These are phyloP conservation scores for Neonectria neomacrospora DNA, from an alignment of 2,329 filamentous ascomycete genomes.

Conservation along the genomic window DNA sequence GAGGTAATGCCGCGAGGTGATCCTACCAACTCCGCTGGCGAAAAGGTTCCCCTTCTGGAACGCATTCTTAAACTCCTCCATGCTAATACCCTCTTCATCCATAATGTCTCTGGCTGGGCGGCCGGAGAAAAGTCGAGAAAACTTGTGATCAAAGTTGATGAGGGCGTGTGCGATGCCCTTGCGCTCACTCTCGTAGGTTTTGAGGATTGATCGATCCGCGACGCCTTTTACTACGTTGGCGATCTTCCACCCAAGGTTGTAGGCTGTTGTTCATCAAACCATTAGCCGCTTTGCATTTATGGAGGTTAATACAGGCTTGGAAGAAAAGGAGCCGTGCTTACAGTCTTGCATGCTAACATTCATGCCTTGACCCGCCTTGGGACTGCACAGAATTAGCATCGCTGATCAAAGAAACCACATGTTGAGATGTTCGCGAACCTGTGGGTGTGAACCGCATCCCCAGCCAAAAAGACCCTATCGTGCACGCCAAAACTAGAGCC, in stretches of 20 bases:
- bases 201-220: conserved; percentile 55
- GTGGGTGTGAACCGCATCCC: conserved; percentile 70
- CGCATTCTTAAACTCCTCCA: conserved; percentile 70
- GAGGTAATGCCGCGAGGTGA: background rate
- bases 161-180: conserved; percentile 71
- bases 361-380: conserved; percentile 78
- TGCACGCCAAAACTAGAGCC: conserved; percentile 32
- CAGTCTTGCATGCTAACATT: conserved; percentile 77
- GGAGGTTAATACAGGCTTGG: background rate
- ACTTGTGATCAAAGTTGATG: conserved; percentile 71
- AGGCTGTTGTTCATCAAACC: conserved; percentile 12
- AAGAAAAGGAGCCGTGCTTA: background rate
- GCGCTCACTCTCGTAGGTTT: conserved; percentile 64
- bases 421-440: conserved; percentile 15
- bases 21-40: conserved; percentile 32
- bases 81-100: conserved; percentile 69
- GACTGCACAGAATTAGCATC: conserved; percentile 59
- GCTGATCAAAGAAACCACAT: background rate
- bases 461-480: conserved; percentile 71
- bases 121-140: conserved; percentile 62
- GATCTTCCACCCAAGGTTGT: conserved; percentile 68
- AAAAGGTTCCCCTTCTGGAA: conserved; percentile 67
- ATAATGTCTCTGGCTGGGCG: conserved; percentile 68
- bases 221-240: conserved; percentile 58
- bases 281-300: background rate